These are phyloP conservation scores for Annulohypoxylon bovei DNA, from an alignment of 495 filamentous ascomycete species.

Conservation along the genomic window DNA sequence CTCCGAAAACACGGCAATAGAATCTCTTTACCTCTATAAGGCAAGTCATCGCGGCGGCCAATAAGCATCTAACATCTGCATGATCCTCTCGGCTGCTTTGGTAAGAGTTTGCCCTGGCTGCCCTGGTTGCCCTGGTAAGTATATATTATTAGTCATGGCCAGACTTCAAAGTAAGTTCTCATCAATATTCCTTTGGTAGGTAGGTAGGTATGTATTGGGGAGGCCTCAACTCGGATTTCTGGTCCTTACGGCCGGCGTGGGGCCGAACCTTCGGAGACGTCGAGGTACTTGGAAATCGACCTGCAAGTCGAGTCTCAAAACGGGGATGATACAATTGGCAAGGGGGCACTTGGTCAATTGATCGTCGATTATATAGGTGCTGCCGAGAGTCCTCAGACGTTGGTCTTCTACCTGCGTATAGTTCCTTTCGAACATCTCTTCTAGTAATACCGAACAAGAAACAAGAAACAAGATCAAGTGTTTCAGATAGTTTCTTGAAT, in stretches of 20 bases:
- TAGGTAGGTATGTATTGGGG: neutral
- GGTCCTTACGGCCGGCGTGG: neutral
- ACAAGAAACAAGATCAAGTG: neutral
- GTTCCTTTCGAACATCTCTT: neutral
- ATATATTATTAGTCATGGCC: neutral
- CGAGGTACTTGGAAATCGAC: neutral
- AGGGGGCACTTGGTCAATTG: slow-evolving; percentile 2
- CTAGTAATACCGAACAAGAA: neutral
- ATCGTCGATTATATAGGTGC: slow-evolving; percentile 4
- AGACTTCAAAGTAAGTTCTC: neutral
- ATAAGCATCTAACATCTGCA: neutral
- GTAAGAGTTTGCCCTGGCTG: neutral
- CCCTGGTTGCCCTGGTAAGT: too few species aligned
- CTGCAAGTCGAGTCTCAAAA: neutral
- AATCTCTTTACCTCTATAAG: neutral
- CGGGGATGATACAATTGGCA: neutral
- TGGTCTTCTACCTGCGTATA: too few species aligned
- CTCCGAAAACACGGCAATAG: neutral
- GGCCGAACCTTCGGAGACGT: neutral
- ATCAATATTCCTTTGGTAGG: neutral
- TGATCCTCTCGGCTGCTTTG: neutral
- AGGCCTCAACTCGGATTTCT: slow-evolving; percentile 2
- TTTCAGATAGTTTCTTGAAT: neutral
- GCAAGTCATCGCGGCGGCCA: neutral
- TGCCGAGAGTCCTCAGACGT: neutral